phyloP scores from a whole-genome alignment of 1,139 yeast genomes.

The Meyerozyma sp. region DNA sequence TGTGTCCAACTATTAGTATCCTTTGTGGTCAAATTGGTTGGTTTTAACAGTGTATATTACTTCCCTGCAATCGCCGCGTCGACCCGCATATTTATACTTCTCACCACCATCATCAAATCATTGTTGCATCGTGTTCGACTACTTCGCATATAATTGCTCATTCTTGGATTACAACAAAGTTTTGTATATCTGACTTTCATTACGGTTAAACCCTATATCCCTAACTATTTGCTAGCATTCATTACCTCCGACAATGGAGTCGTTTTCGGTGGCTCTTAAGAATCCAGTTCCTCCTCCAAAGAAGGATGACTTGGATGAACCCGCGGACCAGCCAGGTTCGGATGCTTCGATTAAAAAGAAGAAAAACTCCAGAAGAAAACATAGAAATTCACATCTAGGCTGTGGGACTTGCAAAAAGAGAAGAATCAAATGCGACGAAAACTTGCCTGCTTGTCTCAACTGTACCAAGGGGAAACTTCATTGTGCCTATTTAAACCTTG shows the following conservation, averaged over 20 bases:
- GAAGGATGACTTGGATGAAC: constrained; percentile 4
- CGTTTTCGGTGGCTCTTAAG: constrained; percentile 22
- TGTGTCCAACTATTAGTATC: neutral
- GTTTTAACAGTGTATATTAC: neutral
- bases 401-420: constrained; percentile 66
- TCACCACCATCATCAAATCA: neutral
- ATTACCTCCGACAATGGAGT: constrained; percentile 15
- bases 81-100: neutral
- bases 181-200: neutral
- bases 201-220: neutral
- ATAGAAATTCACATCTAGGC: constrained; percentile 58
- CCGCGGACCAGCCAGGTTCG: neutral
- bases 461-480: constrained; percentile 54
- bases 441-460: constrained; percentile 55
- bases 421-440: constrained; percentile 65
- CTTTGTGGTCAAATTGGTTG: neutral
- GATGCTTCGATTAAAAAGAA: constrained; percentile 14
- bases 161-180: neutral
- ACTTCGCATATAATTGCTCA: neutral
- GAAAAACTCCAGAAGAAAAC: constrained; percentile 52
- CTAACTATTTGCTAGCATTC: neutral
- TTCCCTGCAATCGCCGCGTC: neutral
- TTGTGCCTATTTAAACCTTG: constrained; percentile 50
- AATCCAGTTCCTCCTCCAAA: constrained; percentile 29
- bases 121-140: neutral